Evolutionary conservation across 169 alveolate species (phyloP).

Genomic region (Theileria equi): DNA sequence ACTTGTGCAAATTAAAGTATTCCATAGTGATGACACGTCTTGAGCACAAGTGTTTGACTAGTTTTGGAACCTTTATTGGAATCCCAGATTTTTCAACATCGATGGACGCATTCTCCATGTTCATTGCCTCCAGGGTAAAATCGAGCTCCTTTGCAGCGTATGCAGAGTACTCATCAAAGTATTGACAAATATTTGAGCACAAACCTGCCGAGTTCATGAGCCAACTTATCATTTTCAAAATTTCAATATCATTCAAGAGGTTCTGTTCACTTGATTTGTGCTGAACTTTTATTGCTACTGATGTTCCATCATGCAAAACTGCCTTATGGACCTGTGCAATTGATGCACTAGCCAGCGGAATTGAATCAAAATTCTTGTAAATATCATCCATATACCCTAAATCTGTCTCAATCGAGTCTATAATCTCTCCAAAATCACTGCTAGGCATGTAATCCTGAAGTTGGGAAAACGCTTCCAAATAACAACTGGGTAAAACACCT

Average conservation of each 20-base stretch:
- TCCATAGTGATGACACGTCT: conserved; percentile 85
- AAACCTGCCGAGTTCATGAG: conserved; percentile 72
- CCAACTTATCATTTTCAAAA: conserved; percentile 71
- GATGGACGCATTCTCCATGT: conserved; percentile 76
- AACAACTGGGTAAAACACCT: conserved; percentile 84
- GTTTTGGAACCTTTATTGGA: conserved; percentile 76
- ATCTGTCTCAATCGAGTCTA: conserved; percentile 75
- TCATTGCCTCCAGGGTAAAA: conserved; percentile 76
- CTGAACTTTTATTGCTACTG: conserved; percentile 78
- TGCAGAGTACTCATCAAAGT: conserved; percentile 85
- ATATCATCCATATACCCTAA: conserved; percentile 70
- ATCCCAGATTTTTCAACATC: conserved; percentile 74
- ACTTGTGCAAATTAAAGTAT: conserved; percentile 82
- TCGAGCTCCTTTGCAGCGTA: conserved; percentile 83
- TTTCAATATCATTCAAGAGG: conserved; percentile 73
- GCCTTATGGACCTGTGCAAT: conserved; percentile 85
- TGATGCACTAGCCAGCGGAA: conserved; percentile 81
- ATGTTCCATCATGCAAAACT: conserved; percentile 64
- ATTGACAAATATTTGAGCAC: conserved; percentile 72
- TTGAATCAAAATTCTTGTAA: conserved; percentile 68
- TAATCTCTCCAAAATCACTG: conserved; percentile 69
- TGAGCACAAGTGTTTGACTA: conserved; percentile 74
- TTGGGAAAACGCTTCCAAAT: conserved; percentile 78
- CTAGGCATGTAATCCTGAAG: conserved; percentile 88
- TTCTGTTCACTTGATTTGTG: conserved; percentile 77